Evolutionary conservation across 176 grass and related monocot genomes (phyloP), one percentile per base, ranked within the genome.

Genomic region (Carex cristatella): DNA sequence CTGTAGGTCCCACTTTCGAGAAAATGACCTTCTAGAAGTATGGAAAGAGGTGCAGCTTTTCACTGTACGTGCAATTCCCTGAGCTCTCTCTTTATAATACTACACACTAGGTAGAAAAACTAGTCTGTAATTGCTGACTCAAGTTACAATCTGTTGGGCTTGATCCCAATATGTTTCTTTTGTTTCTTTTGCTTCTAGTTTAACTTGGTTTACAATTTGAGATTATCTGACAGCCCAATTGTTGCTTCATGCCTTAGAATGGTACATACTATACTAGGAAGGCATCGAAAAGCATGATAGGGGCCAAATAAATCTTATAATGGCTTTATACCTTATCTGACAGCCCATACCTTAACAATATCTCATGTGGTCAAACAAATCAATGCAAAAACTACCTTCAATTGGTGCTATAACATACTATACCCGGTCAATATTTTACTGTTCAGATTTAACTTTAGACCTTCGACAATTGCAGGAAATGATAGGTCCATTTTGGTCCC

Each of bases 401-500:
- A 74, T 51, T 10, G 2, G 53, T 77, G 7, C 4, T 58, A 58
- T 58, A 14, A 31, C 53, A 35, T 79, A 35, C 51, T 58, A 31
- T 78, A 57, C 53, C 53, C 11, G 1, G 53, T 35, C 53, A 79
- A 79, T 63, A 72, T 1, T 72, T 46, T 81, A 35, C 16, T 38
- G 38, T 19, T 9, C 13, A 64, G 8, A 63, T 81, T 62, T 53
- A 65, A 83, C 27, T 82, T 28, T 11, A 14, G 35, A 66, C 63
- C 44, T 44, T 66, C 7, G 32, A 80, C 46, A 48, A 63, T 79
- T 92, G 66, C 85, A 99, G 93, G 91, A 91, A 89, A 83, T 89
- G 67, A 87, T 99, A 82, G 97, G 97, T 53, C 90, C 88, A 11
- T 99, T 99, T 89, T 99, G 97, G 97, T 95, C 91, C 86, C 90